These are phyloP conservation scores for Claviceps spartinae DNA, from an alignment of 2,329 filamentous ascomycete species.

Conservation along the genomic window DNA sequence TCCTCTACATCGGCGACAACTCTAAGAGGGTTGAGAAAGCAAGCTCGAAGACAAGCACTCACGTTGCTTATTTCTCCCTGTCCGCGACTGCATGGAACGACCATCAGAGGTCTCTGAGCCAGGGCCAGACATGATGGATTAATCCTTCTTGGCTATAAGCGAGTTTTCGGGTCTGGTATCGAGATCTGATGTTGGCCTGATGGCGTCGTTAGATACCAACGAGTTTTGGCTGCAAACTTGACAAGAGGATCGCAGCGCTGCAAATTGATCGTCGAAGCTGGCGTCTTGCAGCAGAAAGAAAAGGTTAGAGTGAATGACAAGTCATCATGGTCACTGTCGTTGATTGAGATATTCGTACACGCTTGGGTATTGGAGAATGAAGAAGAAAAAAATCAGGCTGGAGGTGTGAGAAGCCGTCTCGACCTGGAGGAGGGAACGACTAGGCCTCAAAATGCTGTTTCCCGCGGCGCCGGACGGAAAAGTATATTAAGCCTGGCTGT, in stretches of 20 bases:
- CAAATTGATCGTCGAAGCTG: slow-evolving; percentile 6
- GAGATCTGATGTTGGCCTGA: not conserved
- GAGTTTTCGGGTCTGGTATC: not conserved
- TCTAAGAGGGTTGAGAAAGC: not conserved
- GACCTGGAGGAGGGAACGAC: slow-evolving; percentile 5
- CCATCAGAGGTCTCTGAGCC: slow-evolving; percentile 22
- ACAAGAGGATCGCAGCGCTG: slow-evolving; percentile 6
- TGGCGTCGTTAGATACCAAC: not conserved
- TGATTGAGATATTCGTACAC: slow-evolving; percentile 5
- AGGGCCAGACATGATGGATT: slow-evolving; percentile 21
- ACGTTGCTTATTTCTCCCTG: slow-evolving; percentile 70
- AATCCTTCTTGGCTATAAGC: slow-evolving; percentile 6
- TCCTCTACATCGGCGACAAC: not conserved
- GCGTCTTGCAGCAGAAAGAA: slow-evolving; percentile 6
- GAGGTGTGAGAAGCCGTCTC: slow-evolving; percentile 5
- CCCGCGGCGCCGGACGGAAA: slow-evolving; percentile 7
- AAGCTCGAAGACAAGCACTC: slow-evolving; percentile 25
- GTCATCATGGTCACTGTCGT: slow-evolving; percentile 6
- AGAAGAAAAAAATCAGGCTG: slow-evolving; percentile 1
- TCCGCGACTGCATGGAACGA: slow-evolving; percentile 59
- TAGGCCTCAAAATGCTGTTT: slow-evolving; percentile 3
- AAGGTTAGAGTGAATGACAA: slow-evolving; percentile 8
- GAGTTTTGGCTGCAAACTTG: slow-evolving; percentile 4
- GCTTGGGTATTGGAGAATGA: not conserved
- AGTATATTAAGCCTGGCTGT: not conserved